Percentiles rank a stretch among this genome's conserved stretches.
Conservation (phyloP, 768 basidiomycete genomes). For the Naganishia vaughanmartiniae region DNA sequence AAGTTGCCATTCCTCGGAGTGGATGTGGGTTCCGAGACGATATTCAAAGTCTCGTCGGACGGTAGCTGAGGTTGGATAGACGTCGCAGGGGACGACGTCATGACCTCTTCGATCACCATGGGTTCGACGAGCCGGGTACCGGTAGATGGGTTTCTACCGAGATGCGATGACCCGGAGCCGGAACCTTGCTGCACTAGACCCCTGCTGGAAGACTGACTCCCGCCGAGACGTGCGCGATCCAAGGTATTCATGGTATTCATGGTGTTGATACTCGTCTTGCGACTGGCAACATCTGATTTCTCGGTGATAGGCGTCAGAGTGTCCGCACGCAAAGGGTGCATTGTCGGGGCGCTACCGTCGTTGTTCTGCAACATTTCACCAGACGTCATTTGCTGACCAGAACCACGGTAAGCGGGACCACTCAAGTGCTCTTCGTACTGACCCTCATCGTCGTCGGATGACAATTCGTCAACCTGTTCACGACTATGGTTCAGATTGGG, state of each 20-base stretch:
- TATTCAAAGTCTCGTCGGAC: background rate
- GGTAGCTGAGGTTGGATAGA: slow-evolving; percentile 9
- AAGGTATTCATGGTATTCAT: slow-evolving; percentile 34
- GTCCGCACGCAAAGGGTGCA: slow-evolving; percentile 20
- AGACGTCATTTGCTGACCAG: background rate
- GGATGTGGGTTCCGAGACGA: background rate
- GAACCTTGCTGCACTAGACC: slow-evolving; percentile 1
- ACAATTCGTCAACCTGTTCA: background rate
- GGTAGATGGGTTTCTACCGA: slow-evolving; percentile 11
- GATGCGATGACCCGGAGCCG: slow-evolving; percentile 26
- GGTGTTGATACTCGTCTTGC: slow-evolving; percentile 43
- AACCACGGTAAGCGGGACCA: background rate
- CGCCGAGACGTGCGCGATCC: slow-evolving; percentile 19
- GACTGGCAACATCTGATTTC: slow-evolving; percentile 46
- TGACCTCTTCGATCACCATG: slow-evolving; percentile 24
- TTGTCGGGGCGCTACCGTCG: background rate
- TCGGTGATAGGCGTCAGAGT: slow-evolving; percentile 70
- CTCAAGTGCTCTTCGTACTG: slow-evolving; percentile 7
- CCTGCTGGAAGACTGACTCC: slow-evolving; percentile 25
- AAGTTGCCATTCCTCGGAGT: background rate
- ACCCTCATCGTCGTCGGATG: slow-evolving; percentile 15
- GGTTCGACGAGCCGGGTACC: slow-evolving; percentile 24
- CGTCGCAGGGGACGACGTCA: slow-evolving; percentile 1
- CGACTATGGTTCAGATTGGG: background rate
- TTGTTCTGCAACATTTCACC: background rate